These are phyloP conservation scores for Thielaviopsis punctulata DNA, from an alignment of 2,329 filamentous ascomycete genomes.

Conservation along the genomic window DNA sequence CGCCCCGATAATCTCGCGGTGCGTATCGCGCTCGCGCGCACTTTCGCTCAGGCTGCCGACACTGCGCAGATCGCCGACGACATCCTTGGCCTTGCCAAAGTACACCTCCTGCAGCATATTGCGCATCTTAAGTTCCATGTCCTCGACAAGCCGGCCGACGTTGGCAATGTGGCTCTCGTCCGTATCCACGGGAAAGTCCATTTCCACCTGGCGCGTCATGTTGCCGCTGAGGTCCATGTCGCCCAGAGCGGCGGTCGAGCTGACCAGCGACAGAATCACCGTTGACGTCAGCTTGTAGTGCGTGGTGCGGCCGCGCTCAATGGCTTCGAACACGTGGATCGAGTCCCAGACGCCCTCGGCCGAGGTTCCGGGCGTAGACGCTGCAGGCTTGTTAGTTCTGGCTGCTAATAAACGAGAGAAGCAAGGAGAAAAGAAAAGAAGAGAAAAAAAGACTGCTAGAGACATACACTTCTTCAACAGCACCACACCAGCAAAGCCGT, in stretches of 20 bases:
- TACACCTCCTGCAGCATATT: slow-evolving; percentile 97
- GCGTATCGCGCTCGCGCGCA: slow-evolving; percentile 66
- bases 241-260: slow-evolving; percentile 40
- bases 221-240: slow-evolving; percentile 88
- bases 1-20: slow-evolving; percentile 69
- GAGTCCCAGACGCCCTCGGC: slow-evolving; percentile 85
- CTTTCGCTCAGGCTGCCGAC: slow-evolving; percentile 69
- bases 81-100: slow-evolving; percentile 98
- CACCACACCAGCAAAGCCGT: slow-evolving; percentile 92
- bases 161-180: slow-evolving; percentile 92
- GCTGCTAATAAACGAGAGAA: neutral
- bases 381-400: slow-evolving; percentile 23
- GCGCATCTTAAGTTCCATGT: slow-evolving; percentile 99
- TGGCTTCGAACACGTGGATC: slow-evolving; percentile 95
- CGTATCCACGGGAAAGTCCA: slow-evolving; percentile 73
- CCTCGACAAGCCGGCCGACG: slow-evolving; percentile 83
- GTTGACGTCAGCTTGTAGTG: slow-evolving; percentile 98
- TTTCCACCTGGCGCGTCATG: slow-evolving; percentile 93
- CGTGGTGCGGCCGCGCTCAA: slow-evolving; percentile 75
- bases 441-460: neutral
- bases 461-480: slow-evolving; percentile 77
- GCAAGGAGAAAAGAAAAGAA: neutral
- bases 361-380: slow-evolving; percentile 45
- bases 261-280: slow-evolving; percentile 77
- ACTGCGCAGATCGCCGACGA: slow-evolving; percentile 87